Evolutionary conservation across 352 stramenopile species (phyloP).

Genomic region (Phytophthora megakarya): DNA sequence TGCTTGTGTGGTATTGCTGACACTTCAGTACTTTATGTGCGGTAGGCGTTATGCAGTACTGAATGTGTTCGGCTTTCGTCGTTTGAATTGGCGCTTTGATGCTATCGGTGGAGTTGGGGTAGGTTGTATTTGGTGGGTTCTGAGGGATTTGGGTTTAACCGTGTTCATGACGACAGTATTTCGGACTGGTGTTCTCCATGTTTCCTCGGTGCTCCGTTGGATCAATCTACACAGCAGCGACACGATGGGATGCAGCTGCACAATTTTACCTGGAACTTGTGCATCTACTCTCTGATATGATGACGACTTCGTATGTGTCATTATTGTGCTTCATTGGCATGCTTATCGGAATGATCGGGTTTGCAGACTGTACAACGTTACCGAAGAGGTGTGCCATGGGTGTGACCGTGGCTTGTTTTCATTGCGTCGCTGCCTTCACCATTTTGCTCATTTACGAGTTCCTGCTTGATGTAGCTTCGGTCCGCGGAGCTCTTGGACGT

Average conservation of each 20-base stretch:
- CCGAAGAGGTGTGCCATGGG: slow-evolving; percentile 63
- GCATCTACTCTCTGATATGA: slow-evolving; percentile 67
- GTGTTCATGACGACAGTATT: slow-evolving; percentile 65
- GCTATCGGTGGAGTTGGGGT: slow-evolving; percentile 87
- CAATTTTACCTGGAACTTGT: slow-evolving; percentile 64
- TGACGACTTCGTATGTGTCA: slow-evolving; percentile 79
- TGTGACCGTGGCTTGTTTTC: slow-evolving; percentile 50
- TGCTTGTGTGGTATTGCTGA: background rate
- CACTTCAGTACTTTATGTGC: background rate
- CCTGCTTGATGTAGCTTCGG: slow-evolving; percentile 74
- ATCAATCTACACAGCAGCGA: slow-evolving; percentile 65
- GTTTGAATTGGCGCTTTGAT: slow-evolving; percentile 94
- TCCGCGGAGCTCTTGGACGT: slow-evolving; percentile 60
- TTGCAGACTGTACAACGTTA: slow-evolving; percentile 76
- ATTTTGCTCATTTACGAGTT: slow-evolving; percentile 83
- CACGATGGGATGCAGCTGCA: slow-evolving; percentile 44
- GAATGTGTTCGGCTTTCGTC: slow-evolving; percentile 90
- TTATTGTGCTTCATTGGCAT: slow-evolving; percentile 62
- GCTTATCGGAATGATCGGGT: slow-evolving; percentile 61
- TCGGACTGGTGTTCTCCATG: slow-evolving; percentile 91
- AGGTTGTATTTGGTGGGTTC: slow-evolving; percentile 27
- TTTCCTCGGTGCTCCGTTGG: slow-evolving; percentile 90
- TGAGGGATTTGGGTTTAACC: slow-evolving; percentile 4
- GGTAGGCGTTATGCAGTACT: slow-evolving; percentile 79
- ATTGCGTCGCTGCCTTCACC: slow-evolving; percentile 71